Percentiles rank a stretch among this genome's conserved stretches.
phyloP scores from a whole-genome alignment of 2,329 filamentous ascomycete species.

The Botrytis galanthina region DNA sequence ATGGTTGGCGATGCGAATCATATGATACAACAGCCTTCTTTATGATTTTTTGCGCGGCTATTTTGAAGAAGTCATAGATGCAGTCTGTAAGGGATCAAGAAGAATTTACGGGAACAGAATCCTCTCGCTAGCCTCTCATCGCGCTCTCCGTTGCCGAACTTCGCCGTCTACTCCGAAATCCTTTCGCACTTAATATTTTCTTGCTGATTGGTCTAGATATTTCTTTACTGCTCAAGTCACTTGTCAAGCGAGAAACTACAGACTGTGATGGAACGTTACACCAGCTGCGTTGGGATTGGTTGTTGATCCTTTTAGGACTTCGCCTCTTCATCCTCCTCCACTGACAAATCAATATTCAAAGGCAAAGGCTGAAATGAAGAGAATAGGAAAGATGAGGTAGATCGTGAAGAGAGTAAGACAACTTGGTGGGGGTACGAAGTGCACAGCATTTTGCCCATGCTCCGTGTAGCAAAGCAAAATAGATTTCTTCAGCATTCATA shows the following conservation, averaged over 20 bases:
- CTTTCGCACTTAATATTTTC: not conserved
- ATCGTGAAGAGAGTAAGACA: slow-evolving; percentile 9
- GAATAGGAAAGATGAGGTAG: not conserved
- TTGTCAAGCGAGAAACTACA: not conserved
- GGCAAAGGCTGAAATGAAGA: not conserved
- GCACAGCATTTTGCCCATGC: not conserved
- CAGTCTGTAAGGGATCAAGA: not conserved
- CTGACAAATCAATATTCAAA: not conserved
- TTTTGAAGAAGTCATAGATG: slow-evolving; percentile 1
- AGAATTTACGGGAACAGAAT: not conserved
- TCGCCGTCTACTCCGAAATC: slow-evolving; percentile 5
- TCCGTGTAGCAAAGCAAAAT: not conserved
- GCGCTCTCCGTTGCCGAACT: slow-evolving; percentile 5
- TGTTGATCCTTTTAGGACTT: slow-evolving; percentile 11
- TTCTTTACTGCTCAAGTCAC: not conserved
- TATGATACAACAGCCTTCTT: not conserved
- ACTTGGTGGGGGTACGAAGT: slow-evolving; percentile 7
- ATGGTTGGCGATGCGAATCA: not conserved
- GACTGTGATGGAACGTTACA: slow-evolving; percentile 20
- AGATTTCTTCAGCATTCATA: not conserved
- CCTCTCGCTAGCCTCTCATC: not conserved
- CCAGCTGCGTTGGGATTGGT: slow-evolving; percentile 4
- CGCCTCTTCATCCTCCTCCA: slow-evolving; percentile 7
- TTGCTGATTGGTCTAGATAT: slow-evolving; percentile 2
- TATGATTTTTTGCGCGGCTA: slow-evolving; percentile 15